Base-by-base conservation (phyloP, 202 grass and related monocot species). In the Saccharum hybrid region DNA sequence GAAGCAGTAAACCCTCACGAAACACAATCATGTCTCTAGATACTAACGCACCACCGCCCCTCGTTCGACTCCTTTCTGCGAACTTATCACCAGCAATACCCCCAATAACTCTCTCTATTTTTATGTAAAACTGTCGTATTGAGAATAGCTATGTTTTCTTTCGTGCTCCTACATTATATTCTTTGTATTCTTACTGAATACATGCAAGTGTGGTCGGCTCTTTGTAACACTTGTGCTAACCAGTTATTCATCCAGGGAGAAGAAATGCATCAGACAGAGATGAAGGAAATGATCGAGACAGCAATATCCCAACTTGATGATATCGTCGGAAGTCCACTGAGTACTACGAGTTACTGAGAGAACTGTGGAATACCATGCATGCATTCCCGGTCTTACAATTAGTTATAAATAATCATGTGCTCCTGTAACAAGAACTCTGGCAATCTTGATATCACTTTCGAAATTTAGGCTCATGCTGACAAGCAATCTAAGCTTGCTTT, bases 241-340 rank as follows among this genome's bases (percentile, higher is more conserved):
- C 9, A 6, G 15, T 18, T 69, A 0, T 62, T 28, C 41, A 13
- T 80, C 0, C 66, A 87, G 88, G 62, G 4, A 77, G 81, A 81
- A 26, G 72, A 84, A 42, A 76, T 87, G 57, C 80, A 76, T 16
- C 16, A 60, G 11, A 63, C 43, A 1, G 64, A 90, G 19, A 75
- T 84, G 81, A 87, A 84, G 81, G 64, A 81, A 71, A 81, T 81
- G 81, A 66, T 90, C 19, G 81, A 90, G 69, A 18, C 2, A 15
- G 81, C 84, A 22, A 81, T 90, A 41, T 59, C 61, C 19, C 76
- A 67, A 42, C 65, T 84, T 33, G 76, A 81, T 52, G 46, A 49
- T 49, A 11, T 36, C 4, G 0, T 30, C 5, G 77, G 63, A 76
- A 90, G 71, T 49, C 56, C 81, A 51, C 22, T 71, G 13, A 81